Evolutionary conservation across 306 rosid species (phyloP), one percentile per base, ranked within the genome.

Genomic region (Cajanus cajan): DNA sequence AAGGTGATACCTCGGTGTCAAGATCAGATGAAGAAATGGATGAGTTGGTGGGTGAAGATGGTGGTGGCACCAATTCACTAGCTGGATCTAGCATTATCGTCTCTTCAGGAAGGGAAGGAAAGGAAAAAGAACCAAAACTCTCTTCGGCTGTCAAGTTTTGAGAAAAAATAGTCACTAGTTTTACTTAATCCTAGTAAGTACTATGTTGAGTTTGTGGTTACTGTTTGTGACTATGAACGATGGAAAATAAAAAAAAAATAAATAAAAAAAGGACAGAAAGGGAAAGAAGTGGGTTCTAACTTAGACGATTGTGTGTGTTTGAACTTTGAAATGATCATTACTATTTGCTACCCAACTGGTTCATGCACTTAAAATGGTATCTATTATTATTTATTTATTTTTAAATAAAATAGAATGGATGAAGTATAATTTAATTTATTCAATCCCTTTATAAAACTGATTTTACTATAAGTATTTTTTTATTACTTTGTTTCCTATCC

Each of bases 1-100:
- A 47, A 69, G 39, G 41, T 6, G 54, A 33, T 47, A 45, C 87
- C 87, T 84, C 78, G 13, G 98, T 92, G 87, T 92, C 98, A 81
- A 94, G 94, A 94, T 94, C 97, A 87, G 98, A 94, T 73, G 98
- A 94, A 51, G 97, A 92, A 40, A 94, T 70, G 83, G 97, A 92
- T 24, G 98, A 94, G 64, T 85, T 89, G 47, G 98, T 86, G 14
- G 98, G 98, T 13, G 98, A 93, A 5, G 92, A 91, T 16, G 94
- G 97, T 7, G 94, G 87, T 3, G 97, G 97, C 37, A 88, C 84
- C 87, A 93, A 73, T 54, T 90, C 91, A 64, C 74, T 78, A n/a
- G 89, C 87, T 21, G 96, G 96, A 85, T 90, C 88, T 74, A 86
- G 52, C 98, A 91, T 91, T 9, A 1, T 62, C 14, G 19, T 13